A percentile compares a stretch with the other conserved stretches of the same genome.
These are phyloP conservation scores for Solanum piurae DNA, from an alignment of 257 asterid species.

Conservation along the genomic window DNA sequence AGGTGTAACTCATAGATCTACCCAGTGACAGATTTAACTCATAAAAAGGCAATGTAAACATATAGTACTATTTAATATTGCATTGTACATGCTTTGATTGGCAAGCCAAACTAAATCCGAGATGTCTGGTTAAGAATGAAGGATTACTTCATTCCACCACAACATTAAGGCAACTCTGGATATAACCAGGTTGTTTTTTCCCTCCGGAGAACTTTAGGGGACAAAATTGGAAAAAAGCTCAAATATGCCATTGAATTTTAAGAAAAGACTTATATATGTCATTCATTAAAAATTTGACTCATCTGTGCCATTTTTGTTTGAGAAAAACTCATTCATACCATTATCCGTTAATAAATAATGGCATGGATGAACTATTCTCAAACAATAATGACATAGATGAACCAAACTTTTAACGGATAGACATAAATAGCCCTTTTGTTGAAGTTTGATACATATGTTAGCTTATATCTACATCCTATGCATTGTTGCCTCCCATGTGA, in stretches of 20 bases:
- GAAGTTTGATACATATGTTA: background rate
- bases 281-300: background rate
- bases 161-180: background rate
- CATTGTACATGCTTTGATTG: background rate
- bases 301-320: background rate
- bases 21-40: background rate
- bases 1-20: background rate
- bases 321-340: background rate
- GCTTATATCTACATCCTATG: background rate
- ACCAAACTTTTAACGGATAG: background rate
- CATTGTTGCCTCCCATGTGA: background rate
- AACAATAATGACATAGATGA: background rate
- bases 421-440: rapidly evolving
- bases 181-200: background rate
- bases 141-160: background rate
- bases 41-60: background rate
- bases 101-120: background rate
- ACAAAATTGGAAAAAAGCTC: background rate
- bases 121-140: too few relatives aligned
- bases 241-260: too few relatives aligned
- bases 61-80: background rate
- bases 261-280: too few relatives aligned
- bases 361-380: background rate
- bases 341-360: too few relatives aligned
- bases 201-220: background rate